Conservation (phyloP, 495 filamentous ascomycete species). For the Pyrenula aspistea region DNA sequence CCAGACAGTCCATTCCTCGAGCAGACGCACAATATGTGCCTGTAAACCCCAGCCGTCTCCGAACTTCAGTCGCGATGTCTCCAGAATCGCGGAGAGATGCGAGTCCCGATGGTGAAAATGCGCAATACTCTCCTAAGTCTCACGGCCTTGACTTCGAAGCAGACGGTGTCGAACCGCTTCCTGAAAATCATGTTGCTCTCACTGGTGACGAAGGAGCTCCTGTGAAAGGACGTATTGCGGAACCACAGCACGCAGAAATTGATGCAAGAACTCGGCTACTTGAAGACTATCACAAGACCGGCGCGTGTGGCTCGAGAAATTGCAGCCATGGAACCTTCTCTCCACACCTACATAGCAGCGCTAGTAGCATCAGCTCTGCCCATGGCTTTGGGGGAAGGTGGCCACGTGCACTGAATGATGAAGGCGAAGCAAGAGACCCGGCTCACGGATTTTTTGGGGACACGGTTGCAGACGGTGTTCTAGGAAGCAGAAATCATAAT, state of each 20-base stretch:
- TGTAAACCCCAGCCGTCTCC: neutral
- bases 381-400: constrained; percentile 15
- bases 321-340: constrained; percentile 78
- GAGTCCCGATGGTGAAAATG: neutral
- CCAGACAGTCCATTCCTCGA: neutral
- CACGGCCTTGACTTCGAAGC: neutral
- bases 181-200: neutral
- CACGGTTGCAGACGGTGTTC: constrained; percentile 21
- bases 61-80: neutral
- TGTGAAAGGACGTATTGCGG: neutral
- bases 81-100: neutral
- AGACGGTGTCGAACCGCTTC: neutral
- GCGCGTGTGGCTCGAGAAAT: constrained; percentile 27
- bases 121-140: neutral
- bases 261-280: constrained; percentile 25
- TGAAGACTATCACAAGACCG: constrained; percentile 24
- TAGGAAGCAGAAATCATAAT: constrained; percentile 13
- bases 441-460: constrained; percentile 21
- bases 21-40: neutral
- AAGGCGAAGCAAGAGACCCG: neutral
- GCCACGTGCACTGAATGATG: neutral
- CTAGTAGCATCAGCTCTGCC: constrained; percentile 18
- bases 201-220: neutral
- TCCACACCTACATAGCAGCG: constrained; percentile 40
- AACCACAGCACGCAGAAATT: constrained; percentile 7